Base-by-base conservation (phyloP, 108 stramenopile species). In the Mediolabrus comicus region DNA sequence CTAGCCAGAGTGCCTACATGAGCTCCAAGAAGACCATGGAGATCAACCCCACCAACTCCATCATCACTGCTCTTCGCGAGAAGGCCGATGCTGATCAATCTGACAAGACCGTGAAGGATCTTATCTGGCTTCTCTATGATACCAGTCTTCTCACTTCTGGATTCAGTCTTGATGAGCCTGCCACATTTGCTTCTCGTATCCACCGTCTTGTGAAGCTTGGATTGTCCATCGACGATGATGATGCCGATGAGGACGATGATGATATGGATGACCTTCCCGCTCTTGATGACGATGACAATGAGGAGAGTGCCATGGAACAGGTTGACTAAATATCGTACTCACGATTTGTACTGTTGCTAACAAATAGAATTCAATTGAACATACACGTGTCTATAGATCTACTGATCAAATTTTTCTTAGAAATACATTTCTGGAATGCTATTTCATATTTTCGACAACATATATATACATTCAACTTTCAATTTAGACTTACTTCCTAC, bases 51-150 rank as follows among this genome's bases (percentile, higher is more conserved):
- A 84, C 75, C 71, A 98, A 99, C 96, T 92, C 98, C 60, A 99
- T 99, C 84, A 95, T 99, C 74, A 80, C 71, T 57, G 95, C 98
- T 19, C 95, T 99, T 59, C 92, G 98, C 63, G 97, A 98, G 53
- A 99, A 99, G 92, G 98, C 98, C 29, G 95, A 96, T 52, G 98
- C 98, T 28, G 98, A 99, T 67, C 97, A 98, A 72, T 80, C 81
- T 70, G 99, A 99, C 83, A 98, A 98, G 97, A 99, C 99, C 36
- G 98, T 99, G 49, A 99, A 99, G 96, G 99, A 99, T 83, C 84
- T 99, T 17, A 98, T 99, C 87, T 99, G 98, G 98, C 89, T 99
- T 19, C 80, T 99, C 14, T 99, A 99, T 83, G 99, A 99, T 67
- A 99, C 98, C 29, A 94, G 96, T 38, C 95, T 99, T 28, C 89